Conservation (phyloP, 176 grass and related monocot genomes). For the Rhynchospora tenuis region DNA sequence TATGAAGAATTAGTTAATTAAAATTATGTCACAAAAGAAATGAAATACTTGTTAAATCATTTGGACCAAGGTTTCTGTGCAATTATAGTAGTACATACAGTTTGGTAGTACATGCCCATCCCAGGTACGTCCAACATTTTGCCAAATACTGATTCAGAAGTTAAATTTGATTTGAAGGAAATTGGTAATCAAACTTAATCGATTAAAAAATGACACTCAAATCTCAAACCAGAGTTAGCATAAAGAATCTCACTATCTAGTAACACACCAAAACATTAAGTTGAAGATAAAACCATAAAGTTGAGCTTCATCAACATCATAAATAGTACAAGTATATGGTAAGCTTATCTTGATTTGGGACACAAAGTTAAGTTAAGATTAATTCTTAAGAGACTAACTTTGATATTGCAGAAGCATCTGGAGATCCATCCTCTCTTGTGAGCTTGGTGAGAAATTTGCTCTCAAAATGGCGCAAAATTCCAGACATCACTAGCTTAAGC, state of each 20-base stretch:
- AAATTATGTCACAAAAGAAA: neutral
- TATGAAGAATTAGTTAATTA: neutral
- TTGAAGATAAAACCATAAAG: neutral
- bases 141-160: neutral
- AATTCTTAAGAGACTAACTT: constrained; percentile 40
- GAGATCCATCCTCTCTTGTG: constrained; percentile 52
- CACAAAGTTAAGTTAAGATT: neutral
- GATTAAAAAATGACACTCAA: neutral
- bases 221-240: neutral
- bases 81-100: neutral
- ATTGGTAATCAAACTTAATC: neutral
- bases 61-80: neutral
- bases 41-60: neutral
- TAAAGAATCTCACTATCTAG: neutral
- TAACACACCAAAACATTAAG: neutral
- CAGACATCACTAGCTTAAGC: constrained; percentile 76
- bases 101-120: neutral
- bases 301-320: constrained; percentile 10
- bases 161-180: neutral
- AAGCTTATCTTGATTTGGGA: neutral
- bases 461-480: constrained; percentile 71
- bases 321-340: neutral
- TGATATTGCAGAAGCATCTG: constrained; percentile 46
- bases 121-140: neutral
- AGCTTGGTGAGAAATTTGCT: constrained; percentile 49